Percentiles rank a stretch among this genome's conserved stretches.
Conservation (phyloP, 345 rosid genomes). For the Salix brachista region DNA sequence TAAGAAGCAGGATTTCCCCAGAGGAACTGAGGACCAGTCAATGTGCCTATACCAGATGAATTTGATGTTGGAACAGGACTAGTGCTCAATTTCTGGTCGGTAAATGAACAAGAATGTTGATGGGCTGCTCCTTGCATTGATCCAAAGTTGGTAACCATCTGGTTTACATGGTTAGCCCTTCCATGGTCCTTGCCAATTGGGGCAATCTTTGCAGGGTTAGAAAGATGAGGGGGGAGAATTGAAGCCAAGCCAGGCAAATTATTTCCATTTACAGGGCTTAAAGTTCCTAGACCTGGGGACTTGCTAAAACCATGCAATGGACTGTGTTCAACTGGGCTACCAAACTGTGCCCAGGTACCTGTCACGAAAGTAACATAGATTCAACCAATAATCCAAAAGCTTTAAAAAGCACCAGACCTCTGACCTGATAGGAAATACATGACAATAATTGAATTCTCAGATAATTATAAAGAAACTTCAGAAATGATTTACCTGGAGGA, state of each 20-base stretch:
- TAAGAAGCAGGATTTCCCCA: conserved; percentile 82
- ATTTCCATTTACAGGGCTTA: conserved; percentile 44
- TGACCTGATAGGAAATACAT: conserved; percentile 10
- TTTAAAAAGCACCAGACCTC: neutral
- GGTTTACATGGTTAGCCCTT: conserved; percentile 34
- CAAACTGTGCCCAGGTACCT: conserved; percentile 58
- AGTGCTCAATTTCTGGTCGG: conserved; percentile 49
- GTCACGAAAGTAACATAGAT: conserved; percentile 10
- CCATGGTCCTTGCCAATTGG: conserved; percentile 47
- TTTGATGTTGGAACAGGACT: conserved; percentile 38
- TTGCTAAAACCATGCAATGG: conserved; percentile 39
- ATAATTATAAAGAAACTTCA: neutral
- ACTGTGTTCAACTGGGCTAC: conserved; percentile 51
- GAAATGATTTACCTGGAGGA: conserved; percentile 37
- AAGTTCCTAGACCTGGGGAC: conserved; percentile 38
- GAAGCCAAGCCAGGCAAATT: conserved; percentile 63
- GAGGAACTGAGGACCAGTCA: conserved; percentile 85
- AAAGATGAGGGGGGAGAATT: conserved; percentile 35
- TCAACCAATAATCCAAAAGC: conserved; percentile 9
- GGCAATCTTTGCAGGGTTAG: conserved; percentile 22
- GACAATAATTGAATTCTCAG: conserved; percentile 6
- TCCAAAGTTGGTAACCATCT: conserved; percentile 34
- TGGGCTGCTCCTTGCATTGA: conserved; percentile 37
- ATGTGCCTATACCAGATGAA: conserved; percentile 42
- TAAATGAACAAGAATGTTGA: conserved; percentile 47